Evolutionary conservation across 208 protist species (phyloP).

Genomic region (Crithidia fasciculata): DNA sequence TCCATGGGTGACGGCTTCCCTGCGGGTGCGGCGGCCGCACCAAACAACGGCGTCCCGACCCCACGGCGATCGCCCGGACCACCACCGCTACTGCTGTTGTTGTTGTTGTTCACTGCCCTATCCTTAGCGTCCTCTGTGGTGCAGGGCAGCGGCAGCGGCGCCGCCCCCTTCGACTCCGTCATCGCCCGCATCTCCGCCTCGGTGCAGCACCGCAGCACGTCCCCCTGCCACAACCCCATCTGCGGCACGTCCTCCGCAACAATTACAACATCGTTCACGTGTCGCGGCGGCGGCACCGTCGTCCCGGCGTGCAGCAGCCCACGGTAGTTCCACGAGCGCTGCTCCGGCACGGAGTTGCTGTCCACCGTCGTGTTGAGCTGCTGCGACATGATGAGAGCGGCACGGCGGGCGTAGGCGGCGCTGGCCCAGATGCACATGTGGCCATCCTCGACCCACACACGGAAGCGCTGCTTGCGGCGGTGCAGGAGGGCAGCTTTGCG

Average conservation of each 20-base stretch:
- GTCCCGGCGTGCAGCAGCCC: slow-evolving; percentile 58
- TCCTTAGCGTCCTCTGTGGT: slow-evolving; percentile 4
- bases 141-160: slow-evolving; percentile 34
- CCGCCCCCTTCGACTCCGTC: slow-evolving; percentile 9
- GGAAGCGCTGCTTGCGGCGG: slow-evolving; percentile 66
- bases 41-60: too few relatives aligned
- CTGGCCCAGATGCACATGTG: slow-evolving; percentile 75
- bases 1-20: neutral
- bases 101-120: too few relatives aligned
- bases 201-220: slow-evolving; percentile 77
- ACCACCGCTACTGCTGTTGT: too few relatives aligned
- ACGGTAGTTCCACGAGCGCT: slow-evolving; percentile 65
- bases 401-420: slow-evolving; percentile 73
- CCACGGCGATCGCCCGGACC: too few relatives aligned
- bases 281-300: slow-evolving; percentile 41
- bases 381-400: slow-evolving; percentile 69
- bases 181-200: slow-evolving; percentile 39
- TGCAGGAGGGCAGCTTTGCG: slow-evolving; percentile 31
- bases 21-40: too few relatives aligned
- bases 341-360: slow-evolving; percentile 53
- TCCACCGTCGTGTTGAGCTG: slow-evolving; percentile 75
- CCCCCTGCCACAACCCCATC: slow-evolving; percentile 68
- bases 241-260: slow-evolving; percentile 64
- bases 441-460: slow-evolving; percentile 80
- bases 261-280: slow-evolving; percentile 64